Conservation (phyloP, 768 basidiomycete species). For the Saitozyma sp. region DNA sequence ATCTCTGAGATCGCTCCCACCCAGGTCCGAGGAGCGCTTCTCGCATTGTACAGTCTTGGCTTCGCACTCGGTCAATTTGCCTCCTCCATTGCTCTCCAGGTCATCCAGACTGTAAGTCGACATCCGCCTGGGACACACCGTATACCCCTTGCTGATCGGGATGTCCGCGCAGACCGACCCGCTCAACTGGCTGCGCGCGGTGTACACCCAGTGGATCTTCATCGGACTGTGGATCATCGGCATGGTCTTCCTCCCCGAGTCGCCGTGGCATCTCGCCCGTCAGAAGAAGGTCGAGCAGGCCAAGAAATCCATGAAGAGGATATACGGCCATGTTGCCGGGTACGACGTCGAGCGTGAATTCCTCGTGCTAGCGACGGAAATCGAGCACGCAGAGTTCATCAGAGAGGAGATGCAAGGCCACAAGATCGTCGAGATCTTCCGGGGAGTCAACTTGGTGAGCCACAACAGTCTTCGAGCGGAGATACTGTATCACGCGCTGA, state of each 20-base stretch:
- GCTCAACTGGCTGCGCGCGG: no score
- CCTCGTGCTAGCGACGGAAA: background rate
- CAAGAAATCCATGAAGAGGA: slow-evolving; percentile 1
- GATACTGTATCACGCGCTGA: no score
- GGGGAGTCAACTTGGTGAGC: background rate
- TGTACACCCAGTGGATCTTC: no score
- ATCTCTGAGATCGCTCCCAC: slow-evolving; percentile 9
- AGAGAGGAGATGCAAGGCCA: background rate
- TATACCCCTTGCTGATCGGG: no score
- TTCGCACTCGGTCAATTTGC: slow-evolving; percentile 13
- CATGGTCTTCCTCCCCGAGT: slow-evolving; percentile 1
- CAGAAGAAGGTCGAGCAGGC: background rate
- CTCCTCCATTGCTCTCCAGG: slow-evolving; percentile 10
- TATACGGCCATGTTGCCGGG: slow-evolving; percentile 1
- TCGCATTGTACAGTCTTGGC: slow-evolving; percentile 3
- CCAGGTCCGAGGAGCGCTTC: slow-evolving; percentile 6
- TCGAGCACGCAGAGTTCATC: background rate
- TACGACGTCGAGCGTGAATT: background rate
- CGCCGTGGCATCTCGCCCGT: background rate
- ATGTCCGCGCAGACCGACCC: no score
- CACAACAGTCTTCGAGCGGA: no score
- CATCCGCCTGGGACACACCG: no score
- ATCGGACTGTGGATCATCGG: background rate
- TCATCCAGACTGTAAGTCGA: background rate
- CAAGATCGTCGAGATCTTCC: background rate